phyloP scores from a whole-genome alignment of 2,329 filamentous ascomycete species.

The Botryotinia globosa region DNA sequence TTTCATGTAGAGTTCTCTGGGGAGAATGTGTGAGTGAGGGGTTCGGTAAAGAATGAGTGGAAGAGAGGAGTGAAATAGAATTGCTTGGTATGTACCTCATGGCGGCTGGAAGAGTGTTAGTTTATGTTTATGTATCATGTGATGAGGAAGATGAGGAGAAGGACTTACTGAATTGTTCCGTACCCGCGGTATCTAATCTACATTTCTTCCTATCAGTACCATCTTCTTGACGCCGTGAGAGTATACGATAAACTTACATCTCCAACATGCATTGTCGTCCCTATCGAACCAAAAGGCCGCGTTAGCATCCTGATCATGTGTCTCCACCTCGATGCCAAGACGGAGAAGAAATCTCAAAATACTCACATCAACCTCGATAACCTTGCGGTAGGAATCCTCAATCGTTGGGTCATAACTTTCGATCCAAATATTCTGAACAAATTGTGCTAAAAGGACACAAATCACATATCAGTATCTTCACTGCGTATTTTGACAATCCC shows the following conservation, averaged over 20 bases:
- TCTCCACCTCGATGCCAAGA: constrained; percentile 1
- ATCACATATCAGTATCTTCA: constrained; percentile 2
- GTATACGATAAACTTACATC: constrained; percentile 49
- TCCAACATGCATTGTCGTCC: constrained; percentile 71
- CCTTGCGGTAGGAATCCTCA: constrained; percentile 59
- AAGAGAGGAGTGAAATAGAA: too few species aligned
- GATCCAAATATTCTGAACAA: constrained; percentile 75
- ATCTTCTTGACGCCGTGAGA: not conserved
- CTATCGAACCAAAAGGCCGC: constrained; percentile 40
- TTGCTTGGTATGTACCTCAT: constrained; percentile 49
- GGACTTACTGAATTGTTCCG: constrained; percentile 70
- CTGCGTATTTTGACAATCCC: not conserved
- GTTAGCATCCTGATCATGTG: constrained; percentile 18
- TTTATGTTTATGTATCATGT: constrained; percentile 26
- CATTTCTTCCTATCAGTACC: constrained; percentile 24
- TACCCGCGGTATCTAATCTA: constrained; percentile 69
- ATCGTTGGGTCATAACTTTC: constrained; percentile 64
- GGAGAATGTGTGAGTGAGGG: not conserved
- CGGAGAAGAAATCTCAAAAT: not conserved
- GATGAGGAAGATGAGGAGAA: constrained; percentile 11
- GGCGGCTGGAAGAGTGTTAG: constrained; percentile 44
- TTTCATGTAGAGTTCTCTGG: constrained; percentile 70
- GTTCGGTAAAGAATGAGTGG: not conserved
- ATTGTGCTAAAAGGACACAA: constrained; percentile 54
- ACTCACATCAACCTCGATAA: constrained; percentile 66